Percentiles rank a stretch among this genome's conserved stretches.
Conservation (phyloP, 768 basidiomycete genomes). For the Hemileccinum rubropunctum region DNA sequence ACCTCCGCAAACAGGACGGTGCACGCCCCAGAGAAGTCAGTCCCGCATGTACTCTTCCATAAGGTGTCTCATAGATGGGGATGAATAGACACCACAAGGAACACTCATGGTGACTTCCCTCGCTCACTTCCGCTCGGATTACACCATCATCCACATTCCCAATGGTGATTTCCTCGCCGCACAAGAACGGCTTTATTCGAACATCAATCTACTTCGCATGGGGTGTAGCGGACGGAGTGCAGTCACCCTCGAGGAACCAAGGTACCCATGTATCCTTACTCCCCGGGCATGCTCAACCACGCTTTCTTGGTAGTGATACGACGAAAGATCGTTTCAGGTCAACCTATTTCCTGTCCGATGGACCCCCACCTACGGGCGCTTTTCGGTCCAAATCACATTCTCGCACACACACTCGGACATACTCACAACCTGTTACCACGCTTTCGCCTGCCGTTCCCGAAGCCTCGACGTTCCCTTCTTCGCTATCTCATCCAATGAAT, state of each 20-base stretch:
- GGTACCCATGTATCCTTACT: slow-evolving; percentile 32
- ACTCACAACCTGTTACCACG: slow-evolving; percentile 27
- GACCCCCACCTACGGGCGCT: slow-evolving; percentile 16
- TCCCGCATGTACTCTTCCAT: neutral
- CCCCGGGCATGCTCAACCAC: slow-evolving; percentile 5
- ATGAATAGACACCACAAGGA: slow-evolving; percentile 56
- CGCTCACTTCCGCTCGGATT: slow-evolving; percentile 85
- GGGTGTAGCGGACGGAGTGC: slow-evolving; percentile 79
- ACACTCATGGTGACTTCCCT: slow-evolving; percentile 79
- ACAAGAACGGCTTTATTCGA: slow-evolving; percentile 70
- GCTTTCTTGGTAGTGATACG: slow-evolving; percentile 50
- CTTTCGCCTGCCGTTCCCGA: slow-evolving; percentile 23
- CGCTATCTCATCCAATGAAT: slow-evolving; percentile 22
- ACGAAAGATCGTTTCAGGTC: slow-evolving; percentile 79
- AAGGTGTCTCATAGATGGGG: slow-evolving; percentile 5
- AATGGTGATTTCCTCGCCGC: slow-evolving; percentile 58
- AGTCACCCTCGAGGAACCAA: slow-evolving; percentile 74
- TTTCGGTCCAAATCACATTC: slow-evolving; percentile 31
- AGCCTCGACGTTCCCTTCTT: slow-evolving; percentile 22
- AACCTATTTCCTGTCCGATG: slow-evolving; percentile 59
- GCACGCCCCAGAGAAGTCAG: slow-evolving; percentile 69
- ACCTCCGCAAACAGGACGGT: slow-evolving; percentile 59
- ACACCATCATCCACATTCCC: slow-evolving; percentile 78
- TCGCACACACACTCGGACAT: slow-evolving; percentile 27
- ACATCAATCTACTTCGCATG: slow-evolving; percentile 82